A percentile compares a stretch with the other conserved stretches of the same genome.
phyloP scores from a whole-genome alignment of 1,284 basidiomycete genomes.

The Xanthoconium separans region DNA sequence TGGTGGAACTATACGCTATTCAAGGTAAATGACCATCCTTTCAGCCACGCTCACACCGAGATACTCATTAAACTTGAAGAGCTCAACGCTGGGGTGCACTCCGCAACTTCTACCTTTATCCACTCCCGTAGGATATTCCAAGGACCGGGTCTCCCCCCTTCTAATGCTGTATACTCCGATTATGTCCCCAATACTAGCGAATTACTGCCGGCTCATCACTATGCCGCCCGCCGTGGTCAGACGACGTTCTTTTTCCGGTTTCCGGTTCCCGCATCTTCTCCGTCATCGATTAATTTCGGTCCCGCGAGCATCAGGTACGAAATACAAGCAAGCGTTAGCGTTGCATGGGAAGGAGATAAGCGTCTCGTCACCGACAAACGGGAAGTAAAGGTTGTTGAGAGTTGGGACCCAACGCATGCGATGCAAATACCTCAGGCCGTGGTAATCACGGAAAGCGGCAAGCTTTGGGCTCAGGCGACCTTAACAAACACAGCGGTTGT shows the following conservation, averaged over 20 bases:
- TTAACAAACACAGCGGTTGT: conserved; percentile 61
- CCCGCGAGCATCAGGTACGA: conserved; percentile 68
- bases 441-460: conserved; percentile 70
- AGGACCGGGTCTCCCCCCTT: conserved; percentile 74
- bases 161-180: conserved; percentile 66
- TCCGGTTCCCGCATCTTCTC: conserved; percentile 60
- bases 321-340: conserved; percentile 64
- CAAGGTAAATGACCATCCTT: conserved; percentile 50
- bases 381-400: conserved; percentile 65
- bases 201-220: conserved; percentile 60
- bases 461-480: conserved; percentile 70
- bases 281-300: conserved; percentile 68
- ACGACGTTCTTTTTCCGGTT: conserved; percentile 76
- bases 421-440: conserved; percentile 52
- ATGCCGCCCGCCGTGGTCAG: conserved; percentile 64
- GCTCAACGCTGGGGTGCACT: conserved; percentile 70
- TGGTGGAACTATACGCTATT: conserved; percentile 70
- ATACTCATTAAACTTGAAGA: conserved; percentile 41
- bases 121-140: conserved; percentile 70
- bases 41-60: not conserved
- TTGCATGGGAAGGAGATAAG: conserved; percentile 70
- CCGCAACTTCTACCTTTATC: conserved; percentile 72
- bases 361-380: conserved; percentile 60
- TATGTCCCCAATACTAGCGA: conserved; percentile 50
- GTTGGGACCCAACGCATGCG: conserved; percentile 40